Percentiles rank a stretch among this genome's conserved stretches.
These are phyloP conservation scores for Coelomomyces lativittatus DNA, from an alignment of 371 early-diverging fungal species.

Conservation along the genomic window DNA sequence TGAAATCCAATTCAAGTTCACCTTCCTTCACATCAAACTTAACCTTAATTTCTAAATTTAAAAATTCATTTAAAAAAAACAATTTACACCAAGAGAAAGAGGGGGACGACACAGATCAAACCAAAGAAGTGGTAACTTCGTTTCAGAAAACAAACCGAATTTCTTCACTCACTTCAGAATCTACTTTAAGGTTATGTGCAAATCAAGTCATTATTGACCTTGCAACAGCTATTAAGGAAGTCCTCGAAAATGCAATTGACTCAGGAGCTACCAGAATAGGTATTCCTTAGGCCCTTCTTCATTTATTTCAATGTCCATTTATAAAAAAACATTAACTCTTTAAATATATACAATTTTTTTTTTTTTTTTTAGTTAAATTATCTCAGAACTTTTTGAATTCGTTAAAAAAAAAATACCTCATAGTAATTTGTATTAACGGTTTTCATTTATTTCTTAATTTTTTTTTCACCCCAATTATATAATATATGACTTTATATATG, in stretches of 20 bases:
- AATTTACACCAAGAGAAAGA: too few relatives aligned
- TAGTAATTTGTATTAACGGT: neutral
- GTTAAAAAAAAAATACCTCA: too few relatives aligned
- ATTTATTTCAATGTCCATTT: neutral
- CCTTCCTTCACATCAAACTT: too few relatives aligned
- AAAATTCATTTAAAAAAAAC: too few relatives aligned
- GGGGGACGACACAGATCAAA: too few relatives aligned
- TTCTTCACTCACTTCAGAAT: too few relatives aligned
- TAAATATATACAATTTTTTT: neutral
- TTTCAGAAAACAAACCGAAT: too few relatives aligned
- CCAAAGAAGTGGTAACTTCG: too few relatives aligned
- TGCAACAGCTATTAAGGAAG: constrained; percentile 72
- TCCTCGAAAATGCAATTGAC: constrained; percentile 93
- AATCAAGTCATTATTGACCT: constrained; percentile 82
- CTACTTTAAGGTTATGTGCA: constrained; percentile 62
- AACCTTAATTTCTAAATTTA: too few relatives aligned
- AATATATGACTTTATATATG: neutral
- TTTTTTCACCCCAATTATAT: neutral
- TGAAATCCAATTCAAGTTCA: too few relatives aligned
- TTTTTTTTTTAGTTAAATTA: neutral
- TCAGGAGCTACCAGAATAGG: constrained; percentile 69
- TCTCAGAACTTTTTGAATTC: too few relatives aligned
- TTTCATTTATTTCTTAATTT: neutral
- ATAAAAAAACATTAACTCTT: neutral
- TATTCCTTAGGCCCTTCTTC: constrained; percentile 6